Percentiles rank a stretch among this genome's conserved stretches.
phyloP scores from a whole-genome alignment of 345 rosid species.

The Draba incana region DNA sequence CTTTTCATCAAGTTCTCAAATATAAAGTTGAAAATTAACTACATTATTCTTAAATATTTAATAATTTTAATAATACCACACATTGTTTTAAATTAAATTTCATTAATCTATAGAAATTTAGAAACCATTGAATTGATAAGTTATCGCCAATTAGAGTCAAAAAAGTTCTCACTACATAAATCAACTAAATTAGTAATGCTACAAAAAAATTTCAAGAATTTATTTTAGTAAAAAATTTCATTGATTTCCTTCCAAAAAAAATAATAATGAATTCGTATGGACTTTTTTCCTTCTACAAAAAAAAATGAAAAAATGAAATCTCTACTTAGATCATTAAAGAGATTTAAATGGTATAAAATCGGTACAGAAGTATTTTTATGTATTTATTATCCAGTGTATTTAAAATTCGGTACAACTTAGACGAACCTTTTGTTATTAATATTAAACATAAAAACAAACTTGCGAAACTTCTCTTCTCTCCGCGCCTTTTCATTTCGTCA shows the following conservation, averaged over 20 bases:
- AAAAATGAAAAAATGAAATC: not conserved
- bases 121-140: too few species aligned
- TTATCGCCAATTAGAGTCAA: too few species aligned
- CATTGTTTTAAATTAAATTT: too few species aligned
- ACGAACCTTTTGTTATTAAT: not conserved
- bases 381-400: not conserved
- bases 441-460: conserved; percentile 28
- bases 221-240: too few species aligned
- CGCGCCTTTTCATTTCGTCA: conserved; percentile 37
- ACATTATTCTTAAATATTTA: too few species aligned
- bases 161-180: not conserved
- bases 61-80: too few species aligned
- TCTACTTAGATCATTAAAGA: not conserved
- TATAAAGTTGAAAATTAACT: too few species aligned
- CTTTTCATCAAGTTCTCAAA: too few species aligned
- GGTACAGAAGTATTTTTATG: not conserved
- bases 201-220: not conserved
- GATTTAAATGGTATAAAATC: not conserved
- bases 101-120: too few species aligned
- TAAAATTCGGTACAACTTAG: not conserved
- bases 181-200: not conserved
- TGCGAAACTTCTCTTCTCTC: conserved; percentile 31
- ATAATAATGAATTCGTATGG: too few species aligned
- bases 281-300: too few species aligned
- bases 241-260: too few species aligned